Percentiles rank a stretch among this genome's conserved stretches.
Conservation (phyloP, 2,329 filamentous ascomycete genomes). For the Meredithiella fracta region DNA sequence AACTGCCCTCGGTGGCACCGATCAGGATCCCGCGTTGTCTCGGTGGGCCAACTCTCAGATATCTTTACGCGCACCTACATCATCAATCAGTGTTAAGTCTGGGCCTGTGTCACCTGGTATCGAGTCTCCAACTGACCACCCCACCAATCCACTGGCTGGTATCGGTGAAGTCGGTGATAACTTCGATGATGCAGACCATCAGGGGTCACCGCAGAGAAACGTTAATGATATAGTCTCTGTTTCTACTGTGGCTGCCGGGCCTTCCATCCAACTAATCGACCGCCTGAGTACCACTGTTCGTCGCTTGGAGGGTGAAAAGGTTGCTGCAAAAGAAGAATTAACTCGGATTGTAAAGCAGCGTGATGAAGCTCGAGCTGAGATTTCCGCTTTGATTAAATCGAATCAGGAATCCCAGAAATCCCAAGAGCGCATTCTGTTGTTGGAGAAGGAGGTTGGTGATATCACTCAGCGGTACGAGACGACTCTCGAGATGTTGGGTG, state of each 20-base stretch:
- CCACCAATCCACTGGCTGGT: background rate
- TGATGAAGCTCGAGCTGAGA: constrained; percentile 80
- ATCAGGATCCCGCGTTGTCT: constrained; percentile 7
- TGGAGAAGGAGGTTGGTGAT: constrained; percentile 52
- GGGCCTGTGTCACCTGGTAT: background rate
- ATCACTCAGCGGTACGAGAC: constrained; percentile 72
- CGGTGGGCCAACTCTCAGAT: constrained; percentile 2
- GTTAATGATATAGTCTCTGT: constrained; percentile 76
- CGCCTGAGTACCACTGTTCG: constrained; percentile 89
- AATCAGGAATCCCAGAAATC: constrained; percentile 51
- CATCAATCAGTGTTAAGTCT: constrained; percentile 1
- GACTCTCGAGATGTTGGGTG: constrained; percentile 82
- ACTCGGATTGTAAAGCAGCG: constrained; percentile 64
- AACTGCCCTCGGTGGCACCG: background rate
- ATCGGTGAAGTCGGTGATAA: constrained; percentile 1
- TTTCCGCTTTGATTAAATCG: constrained; percentile 81
- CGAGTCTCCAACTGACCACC: constrained; percentile 4
- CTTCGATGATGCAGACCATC: constrained; percentile 34
- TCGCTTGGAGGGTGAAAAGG: constrained; percentile 79
- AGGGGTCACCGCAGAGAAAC: constrained; percentile 48
- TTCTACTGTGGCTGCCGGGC: constrained; percentile 77
- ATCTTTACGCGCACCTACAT: background rate
- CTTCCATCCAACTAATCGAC: constrained; percentile 87
- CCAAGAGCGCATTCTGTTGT: constrained; percentile 39
- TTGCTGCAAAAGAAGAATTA: constrained; percentile 74